A percentile compares a stretch with the other conserved stretches of the same genome.
Conservation (phyloP, 2,329 filamentous ascomycete genomes). For the Lasiodiplodia theobromae region DNA sequence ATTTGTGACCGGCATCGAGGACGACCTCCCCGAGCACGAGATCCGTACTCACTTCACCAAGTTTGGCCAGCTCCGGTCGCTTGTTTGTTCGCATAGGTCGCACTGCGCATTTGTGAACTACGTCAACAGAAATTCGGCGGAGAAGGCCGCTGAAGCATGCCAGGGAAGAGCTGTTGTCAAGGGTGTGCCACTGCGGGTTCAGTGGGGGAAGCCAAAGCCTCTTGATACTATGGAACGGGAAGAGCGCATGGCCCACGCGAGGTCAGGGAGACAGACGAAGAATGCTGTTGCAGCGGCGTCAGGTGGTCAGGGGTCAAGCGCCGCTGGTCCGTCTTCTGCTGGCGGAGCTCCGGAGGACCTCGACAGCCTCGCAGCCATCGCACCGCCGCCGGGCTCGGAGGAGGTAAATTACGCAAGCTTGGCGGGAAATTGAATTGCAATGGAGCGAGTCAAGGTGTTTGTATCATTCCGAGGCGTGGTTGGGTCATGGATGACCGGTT, state of each 20-base stretch:
- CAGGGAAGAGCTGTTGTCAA: conserved; percentile 89
- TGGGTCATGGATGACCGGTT: conserved; percentile 36
- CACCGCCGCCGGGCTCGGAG: conserved; percentile 81
- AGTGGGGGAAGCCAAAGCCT: conserved; percentile 92
- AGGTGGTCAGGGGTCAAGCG: conserved; percentile 31
- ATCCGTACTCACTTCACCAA: conserved; percentile 88
- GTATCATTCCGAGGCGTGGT: conserved; percentile 12
- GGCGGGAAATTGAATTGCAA: conserved; percentile 68
- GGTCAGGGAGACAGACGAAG: conserved; percentile 67
- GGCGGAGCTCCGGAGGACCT: conserved; percentile 53
- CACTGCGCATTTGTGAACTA: conserved; percentile 98
- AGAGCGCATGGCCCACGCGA: conserved; percentile 79
- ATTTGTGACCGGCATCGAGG: conserved; percentile 94
- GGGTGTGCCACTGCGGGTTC: conserved; percentile 86
- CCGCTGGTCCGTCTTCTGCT: conserved; percentile 47
- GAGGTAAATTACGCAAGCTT: conserved; percentile 87
- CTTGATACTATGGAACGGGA: conserved; percentile 92
- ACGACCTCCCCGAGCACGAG: conserved; percentile 92
- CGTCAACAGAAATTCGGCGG: conserved; percentile 81
- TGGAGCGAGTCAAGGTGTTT: not conserved
- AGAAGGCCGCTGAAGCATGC: conserved; percentile 82
- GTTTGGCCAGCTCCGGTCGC: conserved; percentile 87
- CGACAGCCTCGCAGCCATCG: conserved; percentile 61
- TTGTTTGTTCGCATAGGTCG: conserved; percentile 95
- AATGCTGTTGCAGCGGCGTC: conserved; percentile 39